Percentiles rank a stretch among this genome's conserved stretches.
Conservation (phyloP, 2,329 filamentous ascomycete species). For the Hypoxylon sp. region DNA sequence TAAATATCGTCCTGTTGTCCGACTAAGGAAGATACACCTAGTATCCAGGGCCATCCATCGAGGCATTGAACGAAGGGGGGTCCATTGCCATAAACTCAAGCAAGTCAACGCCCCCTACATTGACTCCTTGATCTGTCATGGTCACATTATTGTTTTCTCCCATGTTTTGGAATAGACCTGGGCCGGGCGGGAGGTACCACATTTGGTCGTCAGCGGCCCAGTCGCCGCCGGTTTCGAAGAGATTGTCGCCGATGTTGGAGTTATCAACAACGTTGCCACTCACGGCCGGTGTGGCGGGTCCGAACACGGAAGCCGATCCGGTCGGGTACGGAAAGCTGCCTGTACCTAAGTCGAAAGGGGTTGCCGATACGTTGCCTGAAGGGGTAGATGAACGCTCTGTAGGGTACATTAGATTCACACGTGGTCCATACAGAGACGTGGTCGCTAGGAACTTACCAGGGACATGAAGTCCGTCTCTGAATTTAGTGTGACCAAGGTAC, state of each 20-base stretch:
- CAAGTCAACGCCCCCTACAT: slow-evolving; percentile 71
- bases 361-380: slow-evolving; percentile 66
- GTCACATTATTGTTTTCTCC: slow-evolving; percentile 65
- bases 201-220: slow-evolving; percentile 68
- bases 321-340: slow-evolving; percentile 63
- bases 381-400: slow-evolving; percentile 53
- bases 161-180: slow-evolving; percentile 72
- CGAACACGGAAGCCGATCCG: slow-evolving; percentile 57
- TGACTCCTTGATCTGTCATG: slow-evolving; percentile 73
- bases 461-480: slow-evolving; percentile 41
- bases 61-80: slow-evolving; percentile 42
- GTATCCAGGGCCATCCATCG: slow-evolving; percentile 39
- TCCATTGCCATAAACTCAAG: slow-evolving; percentile 74
- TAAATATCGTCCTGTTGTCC: too few relatives aligned
- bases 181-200: slow-evolving; percentile 72
- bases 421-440: background rate
- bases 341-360: slow-evolving; percentile 66
- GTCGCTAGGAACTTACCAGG: slow-evolving; percentile 41
- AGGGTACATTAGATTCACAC: slow-evolving; percentile 21
- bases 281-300: slow-evolving; percentile 58
- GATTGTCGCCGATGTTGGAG: slow-evolving; percentile 48
- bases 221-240: slow-evolving; percentile 57
- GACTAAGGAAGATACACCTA: too few relatives aligned
- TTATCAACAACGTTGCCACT: slow-evolving; percentile 45
- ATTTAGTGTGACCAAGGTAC: slow-evolving; percentile 40